Evolutionary conservation across 805 yeast genomes (phyloP).

Genomic region (Cyberlindnera xylosilytica): DNA sequence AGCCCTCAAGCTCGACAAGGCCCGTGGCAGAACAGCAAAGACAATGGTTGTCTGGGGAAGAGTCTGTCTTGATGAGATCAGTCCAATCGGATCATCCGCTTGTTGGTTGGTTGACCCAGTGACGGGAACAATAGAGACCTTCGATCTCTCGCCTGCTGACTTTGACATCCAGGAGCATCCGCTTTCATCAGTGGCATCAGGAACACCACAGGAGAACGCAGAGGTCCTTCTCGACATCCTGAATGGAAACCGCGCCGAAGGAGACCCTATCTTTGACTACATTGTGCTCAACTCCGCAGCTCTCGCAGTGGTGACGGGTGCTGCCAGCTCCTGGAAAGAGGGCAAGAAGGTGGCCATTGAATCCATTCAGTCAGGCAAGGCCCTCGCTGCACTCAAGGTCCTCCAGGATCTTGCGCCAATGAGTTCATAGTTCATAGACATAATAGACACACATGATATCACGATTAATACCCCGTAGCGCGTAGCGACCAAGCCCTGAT

Average conservation of each 20-base stretch:
- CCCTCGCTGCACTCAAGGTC: constrained; percentile 53
- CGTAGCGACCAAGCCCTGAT: too few relatives aligned
- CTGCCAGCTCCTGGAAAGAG: constrained; percentile 62
- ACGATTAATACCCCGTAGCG: too few relatives aligned
- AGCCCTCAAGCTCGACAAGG: constrained; percentile 57
- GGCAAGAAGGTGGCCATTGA: constrained; percentile 75
- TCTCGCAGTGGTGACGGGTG: constrained; percentile 73
- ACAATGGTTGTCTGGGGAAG: constrained; percentile 94
- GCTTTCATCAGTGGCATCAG: constrained; percentile 66
- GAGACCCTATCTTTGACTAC: constrained; percentile 77
- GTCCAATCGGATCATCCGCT: constrained; percentile 80
- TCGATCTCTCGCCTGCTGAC: constrained; percentile 62
- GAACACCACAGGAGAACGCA: constrained; percentile 88
- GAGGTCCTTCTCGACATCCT: constrained; percentile 42
- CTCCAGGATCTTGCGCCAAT: background rate
- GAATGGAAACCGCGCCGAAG: constrained; percentile 41
- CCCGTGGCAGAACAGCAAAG: constrained; percentile 38
- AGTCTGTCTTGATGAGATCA: constrained; percentile 88
- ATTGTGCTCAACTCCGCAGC: constrained; percentile 90
- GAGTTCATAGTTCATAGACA: background rate
- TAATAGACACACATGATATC: too few relatives aligned
- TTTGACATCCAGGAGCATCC: constrained; percentile 79
- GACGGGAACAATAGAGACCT: constrained; percentile 40
- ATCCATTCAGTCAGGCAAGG: constrained; percentile 62
- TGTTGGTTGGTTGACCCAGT: constrained; percentile 67